phyloP scores from a whole-genome alignment of 192 early-diverging fungal species.

The Coemansia sp. region DNA sequence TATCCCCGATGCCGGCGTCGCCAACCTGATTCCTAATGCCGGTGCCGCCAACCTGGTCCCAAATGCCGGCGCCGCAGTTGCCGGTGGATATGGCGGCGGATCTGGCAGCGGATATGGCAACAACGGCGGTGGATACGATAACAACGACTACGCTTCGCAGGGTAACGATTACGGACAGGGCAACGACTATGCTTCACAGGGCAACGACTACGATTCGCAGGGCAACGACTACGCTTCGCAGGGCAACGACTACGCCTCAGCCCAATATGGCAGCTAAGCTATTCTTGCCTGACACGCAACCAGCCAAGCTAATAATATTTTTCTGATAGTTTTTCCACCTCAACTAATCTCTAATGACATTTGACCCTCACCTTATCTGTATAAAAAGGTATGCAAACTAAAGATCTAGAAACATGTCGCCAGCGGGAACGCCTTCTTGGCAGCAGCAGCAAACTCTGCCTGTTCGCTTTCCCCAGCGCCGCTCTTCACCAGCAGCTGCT shows the following conservation, averaged over 20 bases:
- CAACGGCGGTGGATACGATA: background rate
- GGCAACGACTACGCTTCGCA: background rate
- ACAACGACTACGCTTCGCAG: background rate
- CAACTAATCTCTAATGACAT: background rate
- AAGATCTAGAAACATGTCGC: conserved; percentile 38
- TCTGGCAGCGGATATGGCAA: background rate
- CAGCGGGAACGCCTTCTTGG: conserved; percentile 35
- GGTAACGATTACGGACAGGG: background rate
- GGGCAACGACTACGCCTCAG: background rate
- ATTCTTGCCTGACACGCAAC: too few species aligned
- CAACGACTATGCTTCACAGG: background rate
- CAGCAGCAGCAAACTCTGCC: conserved; percentile 11
- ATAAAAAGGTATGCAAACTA: background rate
- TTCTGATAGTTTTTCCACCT: background rate
- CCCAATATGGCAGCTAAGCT: background rate
- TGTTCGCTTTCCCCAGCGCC: conserved; percentile 16
- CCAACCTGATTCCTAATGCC: background rate
- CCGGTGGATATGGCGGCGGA: background rate
- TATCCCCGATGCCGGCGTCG: conserved; percentile 9
- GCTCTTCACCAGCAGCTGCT: conserved; percentile 16
- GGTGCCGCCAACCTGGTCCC: conserved; percentile 3
- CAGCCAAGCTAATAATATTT: background rate
- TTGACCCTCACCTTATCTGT: background rate
- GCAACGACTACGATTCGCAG: background rate
- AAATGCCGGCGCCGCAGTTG: background rate